Evolutionary conservation across 768 basidiomycete species (phyloP).

Genomic region (Pseudohyphozyma bogoriensis): DNA sequence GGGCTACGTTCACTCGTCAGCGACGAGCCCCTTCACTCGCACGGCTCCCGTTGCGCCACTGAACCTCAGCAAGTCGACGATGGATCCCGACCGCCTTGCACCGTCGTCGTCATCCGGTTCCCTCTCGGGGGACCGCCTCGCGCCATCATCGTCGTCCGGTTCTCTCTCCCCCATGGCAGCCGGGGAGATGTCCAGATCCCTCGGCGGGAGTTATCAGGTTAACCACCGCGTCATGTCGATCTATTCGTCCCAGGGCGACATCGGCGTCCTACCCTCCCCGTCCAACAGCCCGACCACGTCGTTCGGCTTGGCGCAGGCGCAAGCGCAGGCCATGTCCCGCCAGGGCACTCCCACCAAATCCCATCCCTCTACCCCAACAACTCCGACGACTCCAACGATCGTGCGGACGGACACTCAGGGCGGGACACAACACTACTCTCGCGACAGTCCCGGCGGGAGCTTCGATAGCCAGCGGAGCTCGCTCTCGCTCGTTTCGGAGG

Average conservation of each 20-base stretch:
- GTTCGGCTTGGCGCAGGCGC: neutral
- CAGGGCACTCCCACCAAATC: neutral
- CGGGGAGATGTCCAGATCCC: neutral
- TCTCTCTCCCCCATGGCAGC: conserved; percentile 7
- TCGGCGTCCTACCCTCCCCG: conserved; percentile 6
- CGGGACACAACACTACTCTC: neutral
- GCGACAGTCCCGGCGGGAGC: neutral
- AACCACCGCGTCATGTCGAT: conserved; percentile 6
- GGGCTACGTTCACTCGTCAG: too few species aligned
- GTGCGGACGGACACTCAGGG: neutral
- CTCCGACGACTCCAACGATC: neutral
- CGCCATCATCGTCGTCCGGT: neutral
- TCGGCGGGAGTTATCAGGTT: conserved; percentile 1
- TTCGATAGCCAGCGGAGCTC: too few species aligned
- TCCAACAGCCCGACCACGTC: too few species aligned
- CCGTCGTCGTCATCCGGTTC: neutral
- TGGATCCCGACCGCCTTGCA: too few species aligned
- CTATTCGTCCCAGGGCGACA: conserved; percentile 11
- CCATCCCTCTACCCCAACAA: neutral
- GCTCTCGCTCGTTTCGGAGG: neutral
- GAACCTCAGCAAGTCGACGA: too few species aligned
- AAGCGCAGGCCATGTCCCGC: neutral
- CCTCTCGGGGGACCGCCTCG: too few species aligned
- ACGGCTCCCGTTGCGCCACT: too few species aligned
- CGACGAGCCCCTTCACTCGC: too few species aligned